Evolutionary conservation across 78 protist species (phyloP).

Genomic region (Blattamonas nauphoetae): DNA sequence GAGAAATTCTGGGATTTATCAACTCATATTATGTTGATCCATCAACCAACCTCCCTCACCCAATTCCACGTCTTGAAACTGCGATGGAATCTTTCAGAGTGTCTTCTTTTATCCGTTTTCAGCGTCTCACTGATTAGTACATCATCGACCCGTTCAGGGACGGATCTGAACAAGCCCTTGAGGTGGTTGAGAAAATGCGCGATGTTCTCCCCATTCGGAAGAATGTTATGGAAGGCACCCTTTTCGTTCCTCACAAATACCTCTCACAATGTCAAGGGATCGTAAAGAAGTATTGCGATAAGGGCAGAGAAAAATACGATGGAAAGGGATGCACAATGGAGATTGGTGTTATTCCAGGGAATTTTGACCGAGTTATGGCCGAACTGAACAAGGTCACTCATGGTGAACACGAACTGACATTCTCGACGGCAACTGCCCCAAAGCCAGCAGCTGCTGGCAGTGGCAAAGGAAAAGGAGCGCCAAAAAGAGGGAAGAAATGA

Average conservation of each 20-base stretch:
- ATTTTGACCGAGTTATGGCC: neutral
- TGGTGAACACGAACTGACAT: neutral
- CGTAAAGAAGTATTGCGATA: neutral
- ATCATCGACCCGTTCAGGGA: neutral
- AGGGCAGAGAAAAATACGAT: neutral
- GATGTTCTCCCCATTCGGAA: neutral
- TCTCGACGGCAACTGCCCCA: no score
- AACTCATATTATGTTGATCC: neutral
- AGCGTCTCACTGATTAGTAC: neutral
- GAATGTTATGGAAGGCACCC: neutral
- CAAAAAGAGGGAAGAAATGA: no score
- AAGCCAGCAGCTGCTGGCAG: no score
- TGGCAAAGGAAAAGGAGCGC: no score
- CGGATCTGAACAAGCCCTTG: neutral
- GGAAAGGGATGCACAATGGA: neutral
- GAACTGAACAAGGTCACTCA: neutral
- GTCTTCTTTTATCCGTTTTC: neutral
- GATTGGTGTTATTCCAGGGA: neutral
- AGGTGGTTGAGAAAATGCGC: neutral
- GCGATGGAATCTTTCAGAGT: neutral
- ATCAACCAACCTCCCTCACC: neutral
- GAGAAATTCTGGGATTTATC: neutral
- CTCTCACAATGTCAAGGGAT: neutral
- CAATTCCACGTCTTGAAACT: neutral
- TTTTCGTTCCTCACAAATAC: neutral